Base-by-base conservation (phyloP, 768 basidiomycete species). In the Pseudohyphozyma bogoriensis region DNA sequence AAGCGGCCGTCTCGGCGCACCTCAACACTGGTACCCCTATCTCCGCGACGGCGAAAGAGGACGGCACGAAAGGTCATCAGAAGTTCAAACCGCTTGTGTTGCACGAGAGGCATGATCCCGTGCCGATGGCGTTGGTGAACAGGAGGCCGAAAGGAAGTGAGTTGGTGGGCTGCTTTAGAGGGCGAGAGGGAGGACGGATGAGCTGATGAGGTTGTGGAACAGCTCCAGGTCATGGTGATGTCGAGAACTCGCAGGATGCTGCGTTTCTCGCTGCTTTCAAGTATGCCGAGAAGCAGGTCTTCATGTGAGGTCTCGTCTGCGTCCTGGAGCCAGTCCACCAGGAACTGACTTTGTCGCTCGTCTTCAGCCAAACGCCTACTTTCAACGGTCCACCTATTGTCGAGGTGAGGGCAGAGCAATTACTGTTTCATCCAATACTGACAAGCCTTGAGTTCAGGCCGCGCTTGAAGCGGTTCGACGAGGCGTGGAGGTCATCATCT, bases 301-400 rank as follows among this genome's bases (percentile, higher is more conserved):
- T 85, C 73, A 81, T 85, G 78, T 37, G 37, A 10, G 37, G 10
- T 10, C 37, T 37, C 18, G 11, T 10, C 18, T 37, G 37, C 37
- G n/a, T 37, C 37, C 37, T 37, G 10, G 11, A 10, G 37, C 18
- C 37, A 37, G 11, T 37, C 18, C 37, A 37, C n/a, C n/a, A 37
- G 37, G 37, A 10, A 10, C 37, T 37, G n/a, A n/a, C n/a, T n/a
- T n/a, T 18, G 18, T 37, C 37, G 18, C 37, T 18, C 37, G n/a
- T 37, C 11, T 18, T 10, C 37, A 37, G 37, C 28, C 84, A 85
- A 76, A 81, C 82, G 1, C 84, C 84, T 1, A 83, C 83, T 15
- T 78, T 85, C 58, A 85, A 85, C 57, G 83, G 84, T 8, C 73
- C 73, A 16, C 84, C 83, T 4, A 77, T 83, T 22, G 78, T 84